phyloP scores from a whole-genome alignment of 1,139 yeast genomes.

The Suhomyces taliae region DNA sequence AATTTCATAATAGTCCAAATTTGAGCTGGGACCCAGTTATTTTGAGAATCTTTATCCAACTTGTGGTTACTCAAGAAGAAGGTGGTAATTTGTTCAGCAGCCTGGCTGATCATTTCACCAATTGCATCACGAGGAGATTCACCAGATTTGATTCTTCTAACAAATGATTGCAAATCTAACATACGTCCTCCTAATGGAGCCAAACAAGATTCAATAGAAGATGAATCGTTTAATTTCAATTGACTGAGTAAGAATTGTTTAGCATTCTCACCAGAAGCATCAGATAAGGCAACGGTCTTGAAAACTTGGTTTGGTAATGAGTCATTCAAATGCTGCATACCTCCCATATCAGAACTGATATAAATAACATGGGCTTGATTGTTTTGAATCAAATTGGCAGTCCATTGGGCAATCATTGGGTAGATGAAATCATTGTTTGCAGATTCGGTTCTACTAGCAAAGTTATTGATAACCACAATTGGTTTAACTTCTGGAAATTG shows the following conservation, averaged over 20 bases:
- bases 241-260: conserved; percentile 68
- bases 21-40: conserved; percentile 72
- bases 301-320: conserved; percentile 86
- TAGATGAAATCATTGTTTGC: conserved; percentile 61
- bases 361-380: conserved; percentile 88
- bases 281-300: conserved; percentile 71
- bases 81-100: conserved; percentile 86
- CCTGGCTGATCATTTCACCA: conserved; percentile 75
- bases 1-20: conserved; percentile 82
- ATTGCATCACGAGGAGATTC: conserved; percentile 78
- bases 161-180: conserved; percentile 89
- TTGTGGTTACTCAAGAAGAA: conserved; percentile 58
- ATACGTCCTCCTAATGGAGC: conserved; percentile 91
- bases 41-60: conserved; percentile 21
- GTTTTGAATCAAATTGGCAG: conserved; percentile 69
- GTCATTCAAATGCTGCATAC: conserved; percentile 63
- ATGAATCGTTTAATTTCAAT: conserved; percentile 30
- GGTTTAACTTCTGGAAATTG: conserved; percentile 88
- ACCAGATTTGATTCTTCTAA: conserved; percentile 83
- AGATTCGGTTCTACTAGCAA: conserved; percentile 55
- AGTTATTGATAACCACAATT: conserved; percentile 78
- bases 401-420: conserved; percentile 84
- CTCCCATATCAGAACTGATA: conserved; percentile 82
- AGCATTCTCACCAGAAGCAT: conserved; percentile 76
- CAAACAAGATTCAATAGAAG: conserved; percentile 54